Base-by-base conservation (phyloP, 2,329 filamentous ascomycete genomes). In the Aspergillus sp. region DNA sequence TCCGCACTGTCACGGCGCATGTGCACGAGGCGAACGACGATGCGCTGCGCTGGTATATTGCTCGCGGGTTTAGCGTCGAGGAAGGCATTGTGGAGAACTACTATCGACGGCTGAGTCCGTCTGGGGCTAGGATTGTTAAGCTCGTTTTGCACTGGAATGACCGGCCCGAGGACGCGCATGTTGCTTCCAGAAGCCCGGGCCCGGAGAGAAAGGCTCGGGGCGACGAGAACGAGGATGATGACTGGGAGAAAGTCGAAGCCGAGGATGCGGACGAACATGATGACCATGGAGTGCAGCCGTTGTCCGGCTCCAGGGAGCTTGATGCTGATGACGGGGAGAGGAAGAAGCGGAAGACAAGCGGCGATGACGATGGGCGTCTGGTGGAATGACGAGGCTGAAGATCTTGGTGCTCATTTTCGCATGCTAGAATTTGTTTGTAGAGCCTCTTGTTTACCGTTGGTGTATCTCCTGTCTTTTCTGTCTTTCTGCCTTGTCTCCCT, bases 11-110 rank as follows among this genome's bases (percentile, higher is more conserved):
- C 13, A 74, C 71, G 2, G 76, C 76, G 8, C 76, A 80, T 52
- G 75, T 79, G 1, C 79, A 78, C 66, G 74, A 76, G 43, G 69
- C 67, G 14, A 80, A 80, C 35, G 61, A 67, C 12, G 74, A 77
- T 30, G 76, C 66, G 0, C 45, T 76, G 41, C 62, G 66, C 29
- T 80, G 76, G 76, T 80, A 80, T 56, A 49, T 53, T 27, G 68
- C 70, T 40, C 62, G 74, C 4, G 73, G 71, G 0, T 80, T 80
- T 39, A 60, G 60, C 39, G 42, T 64, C 4, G 62, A 71, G 25
- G 58, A 68, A 12, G 63, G 60, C 2, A 56, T 66, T 32, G 66
- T 77, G 26, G 62, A 71, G 30, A 66, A 60, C 3, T 80, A 80
- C 49, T 80, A 80, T 53, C 63, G 71, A 20, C 67, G 69, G 27